Percentiles rank a stretch among this genome's conserved stretches.
phyloP scores from a whole-genome alignment of 371 early-diverging fungal species.

The Fennellomyces sp. region DNA sequence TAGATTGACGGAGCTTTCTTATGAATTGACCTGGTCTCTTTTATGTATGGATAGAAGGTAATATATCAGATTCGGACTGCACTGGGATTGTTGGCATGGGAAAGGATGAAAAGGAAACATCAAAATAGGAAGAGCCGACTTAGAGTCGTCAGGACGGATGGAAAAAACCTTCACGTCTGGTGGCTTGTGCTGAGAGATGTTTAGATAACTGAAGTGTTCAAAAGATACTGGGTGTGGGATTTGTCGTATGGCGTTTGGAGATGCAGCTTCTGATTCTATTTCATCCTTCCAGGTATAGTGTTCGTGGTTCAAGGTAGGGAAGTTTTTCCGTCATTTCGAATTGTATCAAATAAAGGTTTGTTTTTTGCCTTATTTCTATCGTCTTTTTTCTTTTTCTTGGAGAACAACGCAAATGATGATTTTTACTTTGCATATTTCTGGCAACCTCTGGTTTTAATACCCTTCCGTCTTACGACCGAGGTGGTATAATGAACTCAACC shows the following conservation, averaged over 20 bases:
- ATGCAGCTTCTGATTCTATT: neutral
- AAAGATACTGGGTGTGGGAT: neutral
- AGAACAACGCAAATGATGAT: conserved; percentile 15
- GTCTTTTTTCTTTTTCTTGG: neutral
- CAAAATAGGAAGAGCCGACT: conserved; percentile 28
- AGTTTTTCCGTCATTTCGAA: neutral
- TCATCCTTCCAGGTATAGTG: neutral
- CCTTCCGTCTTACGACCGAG: conserved; percentile 12
- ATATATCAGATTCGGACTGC: conserved; percentile 10
- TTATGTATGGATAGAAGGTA: conserved; percentile 24
- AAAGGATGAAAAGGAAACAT: conserved; percentile 23
- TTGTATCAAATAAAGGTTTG: conserved; percentile 2
- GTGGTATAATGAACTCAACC: conserved; percentile 15
- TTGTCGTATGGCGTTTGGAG: neutral
- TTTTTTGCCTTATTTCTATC: neutral
- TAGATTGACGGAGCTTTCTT: neutral
- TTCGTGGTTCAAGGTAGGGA: neutral
- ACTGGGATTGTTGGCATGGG: neutral
- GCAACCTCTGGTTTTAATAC: conserved; percentile 26
- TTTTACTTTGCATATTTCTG: conserved; percentile 14
- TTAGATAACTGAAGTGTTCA: conserved; percentile 1
- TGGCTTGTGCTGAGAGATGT: conserved; percentile 21
- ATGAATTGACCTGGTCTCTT: neutral
- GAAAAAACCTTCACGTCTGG: neutral
- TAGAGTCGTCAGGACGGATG: conserved; percentile 12